Evolutionary conservation across 2,329 filamentous ascomycete species (phyloP), one percentile per base, ranked within the genome.

Genomic region (Penicillium crustosum): DNA sequence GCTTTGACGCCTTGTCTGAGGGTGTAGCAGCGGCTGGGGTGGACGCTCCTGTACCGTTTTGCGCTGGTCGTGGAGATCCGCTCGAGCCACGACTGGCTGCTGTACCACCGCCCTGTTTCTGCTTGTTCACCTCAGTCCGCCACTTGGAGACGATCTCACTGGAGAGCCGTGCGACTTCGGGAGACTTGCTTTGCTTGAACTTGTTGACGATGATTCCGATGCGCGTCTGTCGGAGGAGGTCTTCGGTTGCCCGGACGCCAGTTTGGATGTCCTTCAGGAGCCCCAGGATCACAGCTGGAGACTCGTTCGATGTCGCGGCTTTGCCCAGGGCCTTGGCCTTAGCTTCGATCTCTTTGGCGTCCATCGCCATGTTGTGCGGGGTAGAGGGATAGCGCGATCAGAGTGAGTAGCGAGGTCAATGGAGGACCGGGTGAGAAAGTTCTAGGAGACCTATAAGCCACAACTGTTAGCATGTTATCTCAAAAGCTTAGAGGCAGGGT

Each of bases 191-290:
- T 57, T 86, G 76, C 74, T 95, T 92, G 60, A 89, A 85, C 73
- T 92, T 93, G 74, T 93, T 93, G 62, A 97, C 90, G 50, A 89
- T 86, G 64, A 96, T 88, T 67, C 94, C 94, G 51, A 96, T 93
- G 67, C 89, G 90, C n/a, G 93, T 97, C 42, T 89, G 89, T 70
- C 93, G 87, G 64, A 99, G 81, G 67, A 96, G 84, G 66, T 97
- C 91, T 77, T 99, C 94, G 3, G 90, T 94, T 10, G 93, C 90
- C 47, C 85, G 84, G 36, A 93, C 87, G 61, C 90, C 89, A 69
- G 88, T 87, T 78, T 93, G 90, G 39, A 97, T 82, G 50, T 88
- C 85, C 68, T 89, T 87, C 53, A 99, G 81, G 61, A 97, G 82
- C 52, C 83, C 81, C 55, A 95, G 80, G 50, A 96, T 83, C 60